Conservation (phyloP, 2,329 filamentous ascomycete species). For the Claviceps cyperi region DNA sequence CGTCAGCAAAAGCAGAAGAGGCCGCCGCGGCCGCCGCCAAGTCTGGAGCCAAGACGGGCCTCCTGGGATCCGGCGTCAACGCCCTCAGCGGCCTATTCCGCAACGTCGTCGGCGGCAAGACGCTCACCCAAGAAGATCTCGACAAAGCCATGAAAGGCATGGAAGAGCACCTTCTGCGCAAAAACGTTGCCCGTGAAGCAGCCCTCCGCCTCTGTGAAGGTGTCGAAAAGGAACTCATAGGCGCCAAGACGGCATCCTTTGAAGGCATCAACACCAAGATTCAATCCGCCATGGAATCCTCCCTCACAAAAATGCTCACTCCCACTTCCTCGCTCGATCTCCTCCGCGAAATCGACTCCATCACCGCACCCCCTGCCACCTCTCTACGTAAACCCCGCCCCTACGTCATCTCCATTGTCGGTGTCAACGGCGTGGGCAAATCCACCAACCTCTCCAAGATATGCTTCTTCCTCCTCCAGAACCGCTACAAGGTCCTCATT, state of each 20-base stretch:
- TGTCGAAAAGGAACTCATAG: slow-evolving; percentile 78
- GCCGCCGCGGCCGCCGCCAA: slow-evolving; percentile 29
- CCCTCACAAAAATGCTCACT: slow-evolving; percentile 86
- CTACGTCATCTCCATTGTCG: slow-evolving; percentile 96
- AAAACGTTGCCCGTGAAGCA: slow-evolving; percentile 93
- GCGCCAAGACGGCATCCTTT: slow-evolving; percentile 83
- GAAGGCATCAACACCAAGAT: slow-evolving; percentile 78
- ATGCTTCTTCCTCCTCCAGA: slow-evolving; percentile 93
- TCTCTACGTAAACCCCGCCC: slow-evolving; percentile 55
- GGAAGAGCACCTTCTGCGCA: slow-evolving; percentile 86
- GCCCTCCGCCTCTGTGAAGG: slow-evolving; percentile 82
- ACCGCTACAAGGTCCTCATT: slow-evolving; percentile 89
- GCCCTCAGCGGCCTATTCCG: slow-evolving; percentile 81
- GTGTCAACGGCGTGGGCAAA: slow-evolving; percentile 96
- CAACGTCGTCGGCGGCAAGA: slow-evolving; percentile 91
- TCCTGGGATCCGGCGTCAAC: slow-evolving; percentile 67
- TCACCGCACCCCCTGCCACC: slow-evolving; percentile 51
- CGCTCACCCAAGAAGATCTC: slow-evolving; percentile 74
- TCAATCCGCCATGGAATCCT: slow-evolving; percentile 76
- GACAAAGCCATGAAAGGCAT: slow-evolving; percentile 89
- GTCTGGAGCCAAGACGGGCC: slow-evolving; percentile 38
- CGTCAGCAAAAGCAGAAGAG: slow-evolving; percentile 58
- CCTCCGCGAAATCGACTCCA: slow-evolving; percentile 77
- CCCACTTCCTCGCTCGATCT: slow-evolving; percentile 91
- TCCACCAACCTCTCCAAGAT: slow-evolving; percentile 97